A percentile compares a stretch with the other conserved stretches of the same genome.
Conservation (phyloP, 805 yeast species). For the Metschnikowia henanensis region DNA sequence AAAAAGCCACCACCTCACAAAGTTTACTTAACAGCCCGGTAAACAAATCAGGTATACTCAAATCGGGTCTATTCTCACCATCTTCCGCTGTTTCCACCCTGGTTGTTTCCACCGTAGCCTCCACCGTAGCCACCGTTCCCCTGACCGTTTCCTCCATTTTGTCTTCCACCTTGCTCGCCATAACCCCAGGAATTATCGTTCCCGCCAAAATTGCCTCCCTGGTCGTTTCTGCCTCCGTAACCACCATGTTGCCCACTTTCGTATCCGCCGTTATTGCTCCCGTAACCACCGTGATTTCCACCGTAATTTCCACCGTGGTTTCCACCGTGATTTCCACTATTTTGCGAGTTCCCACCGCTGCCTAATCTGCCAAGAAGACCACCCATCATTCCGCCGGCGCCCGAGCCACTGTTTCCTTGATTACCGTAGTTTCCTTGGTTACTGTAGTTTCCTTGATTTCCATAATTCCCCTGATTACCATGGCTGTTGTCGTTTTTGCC, state of each 20-base stretch:
- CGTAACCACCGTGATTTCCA: slow-evolving; percentile 6
- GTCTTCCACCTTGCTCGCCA: slow-evolving; percentile 11
- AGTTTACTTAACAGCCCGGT: too few species aligned
- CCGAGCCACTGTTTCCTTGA: slow-evolving; percentile 6
- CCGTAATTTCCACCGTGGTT: slow-evolving; percentile 7
- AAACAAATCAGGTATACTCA: too few species aligned
- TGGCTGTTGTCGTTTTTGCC: slow-evolving; percentile 13
- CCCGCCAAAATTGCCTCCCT: slow-evolving; percentile 1
- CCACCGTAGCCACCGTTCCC: slow-evolving; percentile 10
- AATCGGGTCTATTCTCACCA: too few species aligned
- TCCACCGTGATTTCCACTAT: slow-evolving; percentile 9
- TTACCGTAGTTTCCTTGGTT: slow-evolving; percentile 10
- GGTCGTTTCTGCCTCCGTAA: slow-evolving; percentile 6
- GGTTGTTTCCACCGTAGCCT: slow-evolving; percentile 1
- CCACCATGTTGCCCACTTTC: slow-evolving; percentile 1
- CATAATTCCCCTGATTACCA: slow-evolving; percentile 7
- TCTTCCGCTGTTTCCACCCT: slow-evolving; percentile 13
- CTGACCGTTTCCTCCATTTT: slow-evolving; percentile 4
- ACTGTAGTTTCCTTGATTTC: slow-evolving; percentile 5
- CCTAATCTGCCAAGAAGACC: too few species aligned
- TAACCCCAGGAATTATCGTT: slow-evolving; percentile 14
- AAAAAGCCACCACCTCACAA: too few species aligned
- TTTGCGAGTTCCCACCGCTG: slow-evolving; percentile 3
- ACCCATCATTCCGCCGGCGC: slow-evolving; percentile 11
- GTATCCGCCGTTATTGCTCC: slow-evolving; percentile 3